Base-by-base conservation (phyloP, 257 asterid genomes). In the Solanum piurae region DNA sequence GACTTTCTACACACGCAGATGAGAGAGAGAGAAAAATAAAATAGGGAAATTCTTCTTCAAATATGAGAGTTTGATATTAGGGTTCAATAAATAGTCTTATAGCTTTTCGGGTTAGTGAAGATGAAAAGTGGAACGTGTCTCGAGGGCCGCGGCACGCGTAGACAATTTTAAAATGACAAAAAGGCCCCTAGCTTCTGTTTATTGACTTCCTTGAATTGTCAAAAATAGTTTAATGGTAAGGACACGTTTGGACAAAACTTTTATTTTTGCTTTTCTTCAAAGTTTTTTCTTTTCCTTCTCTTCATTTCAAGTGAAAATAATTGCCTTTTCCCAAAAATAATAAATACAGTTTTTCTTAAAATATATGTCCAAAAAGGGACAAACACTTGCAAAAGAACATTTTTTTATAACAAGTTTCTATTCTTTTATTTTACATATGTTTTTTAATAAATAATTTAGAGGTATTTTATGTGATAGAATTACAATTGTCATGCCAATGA, bases 121-220 rank as follows among this genome's bases (percentile, higher is more conserved):
- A 84, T 29, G 20, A 13, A 80, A 29, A 9, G 42, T 9, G 58
- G 83, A 69, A 33, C 90, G 90, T 89, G 90, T 38, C 87, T 52
- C 69, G 87, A 64, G 87, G 90, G 93, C 90, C 90, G 93, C 87
- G 89, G 87, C 93, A 89, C 89, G 85, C 91, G 84, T 13, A 86
- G 1, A 1, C 33, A 66, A 40, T 75, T 40, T 38, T 31, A 66
- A 37, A 46, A 14, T 52, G 46, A 62, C 72, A 37, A 37, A 86
- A 23, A 13, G 23, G 3, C 66, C 84, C 85, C 18, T 31, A 25
- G 42, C 42, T 31, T 80, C 6, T 18, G 6, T 80, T 16, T 44
- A 18, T 49, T 46, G 85, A 80, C 68, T 46, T 27, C 27, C 42
- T 7, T 46, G 29, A 9, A 34, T 73, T 71, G 13, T 71, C 77